Evolutionary conservation across 371 early-diverging fungal genomes (phyloP).

Genomic region (Apophysomyces elegans): DNA sequence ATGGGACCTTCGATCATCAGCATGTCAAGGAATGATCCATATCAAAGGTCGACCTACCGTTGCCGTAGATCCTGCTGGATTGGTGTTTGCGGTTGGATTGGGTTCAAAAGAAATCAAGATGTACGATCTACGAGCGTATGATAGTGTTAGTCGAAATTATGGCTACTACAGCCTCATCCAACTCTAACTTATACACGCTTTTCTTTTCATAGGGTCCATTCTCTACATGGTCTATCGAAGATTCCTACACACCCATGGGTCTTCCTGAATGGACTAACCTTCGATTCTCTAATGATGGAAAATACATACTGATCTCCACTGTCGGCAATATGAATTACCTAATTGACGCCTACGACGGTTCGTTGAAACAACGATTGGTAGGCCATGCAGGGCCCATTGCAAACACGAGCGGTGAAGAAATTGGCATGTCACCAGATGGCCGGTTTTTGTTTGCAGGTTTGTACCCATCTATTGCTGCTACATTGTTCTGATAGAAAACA

Average conservation of each 20-base stretch:
- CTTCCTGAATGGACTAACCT: slow-evolving; percentile 63
- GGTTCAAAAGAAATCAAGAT: slow-evolving; percentile 53
- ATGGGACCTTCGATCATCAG: slow-evolving; percentile 77
- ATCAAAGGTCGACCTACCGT: slow-evolving; percentile 61
- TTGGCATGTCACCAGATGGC: slow-evolving; percentile 80
- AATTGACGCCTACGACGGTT: slow-evolving; percentile 71
- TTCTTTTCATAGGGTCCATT: slow-evolving; percentile 42
- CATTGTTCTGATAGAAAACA: slow-evolving; percentile 4
- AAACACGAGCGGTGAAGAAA: slow-evolving; percentile 51
- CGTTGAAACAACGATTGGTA: slow-evolving; percentile 50
- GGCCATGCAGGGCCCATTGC: slow-evolving; percentile 49
- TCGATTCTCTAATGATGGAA: slow-evolving; percentile 79
- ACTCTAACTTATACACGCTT: slow-evolving; percentile 15
- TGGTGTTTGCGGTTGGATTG: slow-evolving; percentile 76
- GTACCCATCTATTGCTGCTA: not conserved
- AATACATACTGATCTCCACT: slow-evolving; percentile 74
- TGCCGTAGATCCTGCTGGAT: slow-evolving; percentile 82
- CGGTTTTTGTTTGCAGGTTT: slow-evolving; percentile 70
- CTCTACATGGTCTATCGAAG: slow-evolving; percentile 36
- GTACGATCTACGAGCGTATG: slow-evolving; percentile 72
- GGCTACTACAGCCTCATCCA: not conserved
- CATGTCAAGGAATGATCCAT: slow-evolving; percentile 61
- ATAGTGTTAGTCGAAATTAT: slow-evolving; percentile 24
- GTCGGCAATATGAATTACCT: slow-evolving; percentile 65
- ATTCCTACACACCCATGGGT: slow-evolving; percentile 27